Base-by-base conservation (phyloP, 2,329 filamentous ascomycete genomes). In the Colletotrichum musicola region DNA sequence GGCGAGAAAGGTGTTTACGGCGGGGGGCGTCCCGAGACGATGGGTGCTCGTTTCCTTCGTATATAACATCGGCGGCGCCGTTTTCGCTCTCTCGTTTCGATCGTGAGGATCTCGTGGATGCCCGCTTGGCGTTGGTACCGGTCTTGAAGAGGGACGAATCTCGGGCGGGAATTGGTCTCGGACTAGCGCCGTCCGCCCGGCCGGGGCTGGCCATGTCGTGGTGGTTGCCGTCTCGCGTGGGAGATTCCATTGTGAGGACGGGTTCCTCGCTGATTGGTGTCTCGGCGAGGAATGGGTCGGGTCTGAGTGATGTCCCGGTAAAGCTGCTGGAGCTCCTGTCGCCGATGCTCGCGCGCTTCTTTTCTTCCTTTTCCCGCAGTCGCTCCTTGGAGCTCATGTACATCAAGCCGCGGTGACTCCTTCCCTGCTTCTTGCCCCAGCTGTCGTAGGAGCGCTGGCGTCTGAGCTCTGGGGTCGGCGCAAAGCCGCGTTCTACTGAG, bases 301-400 rank as follows among this genome's bases (percentile, higher is more conserved):
- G 77, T 14, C 81, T 82, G 4, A 78, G 73, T 2, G 79, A 74
- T 12, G 72, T 71, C 51, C 77, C 77, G 42, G 77, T 83, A 71
- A 78, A 86, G 7, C 77, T 75, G 68, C 78, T 81, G 51, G 79
- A 79, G 56, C 79, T 81, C 25, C 78, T 76, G 44, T 80, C 74
- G 55, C 81, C 81, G 69, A 81, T 72, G 72, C 80, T 85, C n/a
- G 80, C 74, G 47, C 89, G 84, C 74, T 88, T 91, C 72, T 86
- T 86, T 71, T 92, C 89, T 71, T 92, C 90, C 71, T 85, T 89
- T 59, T 89, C 88, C 53, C 87, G 85, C 53, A 93, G 80, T 35
- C 85, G 84, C 77, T 93, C 91, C 75, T 88, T 90, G 53, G 91
- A 93, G 80, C 86, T 90, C 90, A 92, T 93, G 74, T 93, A 92